A percentile compares a stretch with the other conserved stretches of the same genome.
Conservation (phyloP, 352 stramenopile genomes). For the Pythium sukuiense region DNA sequence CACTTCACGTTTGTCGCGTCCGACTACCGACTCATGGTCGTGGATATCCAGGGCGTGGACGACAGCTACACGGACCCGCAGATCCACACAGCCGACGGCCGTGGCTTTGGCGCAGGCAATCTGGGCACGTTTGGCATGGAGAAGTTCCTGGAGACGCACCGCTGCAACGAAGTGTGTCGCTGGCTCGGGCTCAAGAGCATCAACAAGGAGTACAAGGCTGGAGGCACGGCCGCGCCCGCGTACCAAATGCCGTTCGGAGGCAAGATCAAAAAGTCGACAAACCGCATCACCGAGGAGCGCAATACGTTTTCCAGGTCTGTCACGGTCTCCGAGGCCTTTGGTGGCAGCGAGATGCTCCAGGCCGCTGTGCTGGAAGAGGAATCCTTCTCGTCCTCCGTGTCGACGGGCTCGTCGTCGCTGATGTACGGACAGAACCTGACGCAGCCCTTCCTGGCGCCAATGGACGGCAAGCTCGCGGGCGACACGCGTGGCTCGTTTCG, state of each 20-base stretch:
- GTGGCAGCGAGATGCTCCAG: constrained; percentile 32
- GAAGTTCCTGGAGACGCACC: constrained; percentile 84
- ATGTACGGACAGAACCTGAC: constrained; percentile 28
- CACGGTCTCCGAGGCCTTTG: constrained; percentile 77
- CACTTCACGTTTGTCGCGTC: constrained; percentile 86
- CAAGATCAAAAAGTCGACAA: constrained; percentile 84
- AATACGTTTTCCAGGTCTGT: constrained; percentile 82
- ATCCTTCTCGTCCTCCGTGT: constrained; percentile 23
- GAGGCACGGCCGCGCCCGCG: constrained; percentile 71
- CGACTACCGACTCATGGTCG: constrained; percentile 84
- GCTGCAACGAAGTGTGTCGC: constrained; percentile 85
- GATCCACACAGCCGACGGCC: constrained; percentile 78
- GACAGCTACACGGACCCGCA: constrained; percentile 85
- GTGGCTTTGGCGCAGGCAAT: constrained; percentile 83
- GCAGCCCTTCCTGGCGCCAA: constrained; percentile 20
- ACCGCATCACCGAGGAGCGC: constrained; percentile 75
- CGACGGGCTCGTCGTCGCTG: constrained; percentile 37
- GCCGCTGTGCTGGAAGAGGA: constrained; percentile 21
- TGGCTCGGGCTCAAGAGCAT: constrained; percentile 78
- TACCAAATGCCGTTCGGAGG: constrained; percentile 79
- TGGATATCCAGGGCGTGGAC: constrained; percentile 85
- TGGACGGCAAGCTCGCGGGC: constrained; percentile 15
- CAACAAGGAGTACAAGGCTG: constrained; percentile 75
- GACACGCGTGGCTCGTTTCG: constrained; percentile 13
- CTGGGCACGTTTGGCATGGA: constrained; percentile 86